phyloP scores from a whole-genome alignment of 225 moss, liverwort and hornwort species.

The Ulota crispa region DNA sequence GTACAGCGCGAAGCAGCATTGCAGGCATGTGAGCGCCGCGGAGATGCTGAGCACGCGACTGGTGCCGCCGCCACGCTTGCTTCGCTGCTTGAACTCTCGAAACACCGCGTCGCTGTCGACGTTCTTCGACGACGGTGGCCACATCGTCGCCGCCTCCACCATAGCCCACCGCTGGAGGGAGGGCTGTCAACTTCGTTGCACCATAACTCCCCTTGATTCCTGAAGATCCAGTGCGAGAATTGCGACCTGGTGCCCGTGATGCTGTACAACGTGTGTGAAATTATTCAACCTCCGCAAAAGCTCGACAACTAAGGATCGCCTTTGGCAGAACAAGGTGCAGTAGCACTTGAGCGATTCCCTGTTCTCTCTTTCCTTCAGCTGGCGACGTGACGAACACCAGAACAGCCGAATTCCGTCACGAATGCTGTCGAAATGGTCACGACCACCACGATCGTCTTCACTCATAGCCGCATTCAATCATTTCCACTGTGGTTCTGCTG shows the following conservation, averaged over 20 bases:
- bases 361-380: neutral
- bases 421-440: neutral
- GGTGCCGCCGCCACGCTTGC: slow-evolving; percentile 15
- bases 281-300: neutral
- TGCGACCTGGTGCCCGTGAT: neutral
- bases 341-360: neutral
- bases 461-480: neutral
- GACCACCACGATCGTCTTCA: neutral
- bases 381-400: neutral
- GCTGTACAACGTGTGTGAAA: neutral
- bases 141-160: slow-evolving; percentile 35
- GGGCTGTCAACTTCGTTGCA: slow-evolving; percentile 10
- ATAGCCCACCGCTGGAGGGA: slow-evolving; percentile 1
- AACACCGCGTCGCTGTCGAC: slow-evolving; percentile 18
- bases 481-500: slow-evolving; percentile 4
- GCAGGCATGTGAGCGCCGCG: slow-evolving; percentile 84
- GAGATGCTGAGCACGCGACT: slow-evolving; percentile 67
- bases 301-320: neutral
- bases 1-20: slow-evolving; percentile 90
- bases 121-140: slow-evolving; percentile 34
- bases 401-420: slow-evolving; percentile 1
- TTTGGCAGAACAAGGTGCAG: slow-evolving; percentile 10
- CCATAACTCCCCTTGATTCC: neutral
- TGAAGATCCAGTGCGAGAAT: neutral
- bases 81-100: slow-evolving; percentile 40